Base-by-base conservation (phyloP, 116 monocot species). In the Dioscorea cayenensis region DNA sequence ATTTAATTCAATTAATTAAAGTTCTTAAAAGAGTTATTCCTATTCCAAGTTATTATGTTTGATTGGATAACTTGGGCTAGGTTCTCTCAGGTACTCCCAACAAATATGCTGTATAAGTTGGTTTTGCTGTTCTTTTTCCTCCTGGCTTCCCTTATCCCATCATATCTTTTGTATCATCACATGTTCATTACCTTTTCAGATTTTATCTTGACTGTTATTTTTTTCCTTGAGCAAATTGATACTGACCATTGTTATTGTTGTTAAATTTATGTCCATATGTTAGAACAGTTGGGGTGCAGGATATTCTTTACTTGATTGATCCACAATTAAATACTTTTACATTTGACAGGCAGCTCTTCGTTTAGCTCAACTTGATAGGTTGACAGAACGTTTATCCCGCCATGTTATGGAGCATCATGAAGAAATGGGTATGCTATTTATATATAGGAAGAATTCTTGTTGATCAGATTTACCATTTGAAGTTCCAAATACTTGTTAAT, bases 351-450 rank as follows among this genome's bases (percentile, higher is more conserved):
- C 96, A 36, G 82, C 90, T 75, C 82, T 92, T 80, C 82, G 96
- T 68, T 74, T 96, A 72, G 76, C 85, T 22, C 96, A 96, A 50
- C 78, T 96, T 66, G 96, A 96, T 84, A 82, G 71, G 69, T 90
- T 96, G 75, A 75, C 88, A 66, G 96, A 96, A 74, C 85, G 87
- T 7, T 76, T 96, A 25, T 87, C 96, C 66, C 82, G 78, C 11
- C 90, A 96, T 92, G 96, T 96, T 62, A 92, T 96, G 96, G 96
- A 92, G 75, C 92, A 96, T 73, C 92, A 96, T 86, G 86, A 96
- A 83, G 73, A 92, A 73, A 92, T 96, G 96, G 96, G 96, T 92
- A 92, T 66, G 77, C 79, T 77, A 72, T 66, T 61, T 48, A 35
- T 68, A 64, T 71, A 27, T 61, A 64, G 16, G 55, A n/a, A 55